phyloP scores from a whole-genome alignment of 106 monocot genomes.

The Dendrobium chrysotoxum region DNA sequence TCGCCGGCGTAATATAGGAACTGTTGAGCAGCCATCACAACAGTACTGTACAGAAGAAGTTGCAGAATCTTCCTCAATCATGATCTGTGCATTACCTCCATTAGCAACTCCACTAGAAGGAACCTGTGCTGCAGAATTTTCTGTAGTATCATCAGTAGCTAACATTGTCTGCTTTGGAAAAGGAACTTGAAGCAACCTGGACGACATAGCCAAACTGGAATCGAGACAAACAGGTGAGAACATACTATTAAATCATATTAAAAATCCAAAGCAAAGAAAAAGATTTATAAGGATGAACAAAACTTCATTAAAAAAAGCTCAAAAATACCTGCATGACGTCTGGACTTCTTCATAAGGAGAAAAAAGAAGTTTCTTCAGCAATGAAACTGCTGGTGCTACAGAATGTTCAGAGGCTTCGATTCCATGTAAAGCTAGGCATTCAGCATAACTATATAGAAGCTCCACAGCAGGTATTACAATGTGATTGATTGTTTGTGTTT shows the following conservation, averaged over 20 bases:
- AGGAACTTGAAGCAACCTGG: slow-evolving; percentile 96
- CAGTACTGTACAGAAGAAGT: slow-evolving; percentile 94
- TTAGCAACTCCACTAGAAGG: slow-evolving; percentile 37
- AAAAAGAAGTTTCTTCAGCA: slow-evolving; percentile 83
- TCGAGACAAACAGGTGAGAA: background rate
- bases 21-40: slow-evolving; percentile 99
- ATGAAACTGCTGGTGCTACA: slow-evolving; percentile 69
- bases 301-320: background rate
- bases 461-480: slow-evolving; percentile 91
- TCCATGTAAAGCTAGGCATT: slow-evolving; percentile 76
- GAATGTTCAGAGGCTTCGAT: slow-evolving; percentile 43
- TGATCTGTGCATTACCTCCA: slow-evolving; percentile 57
- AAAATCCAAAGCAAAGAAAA: slow-evolving; percentile 4
- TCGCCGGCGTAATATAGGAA: slow-evolving; percentile 83
- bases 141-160: slow-evolving; percentile 64
- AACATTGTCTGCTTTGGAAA: slow-evolving; percentile 97
- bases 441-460: slow-evolving; percentile 97
- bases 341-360: slow-evolving; percentile 91
- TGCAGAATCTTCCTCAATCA: slow-evolving; percentile 87
- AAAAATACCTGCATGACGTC: slow-evolving; percentile 77
- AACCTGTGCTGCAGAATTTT: slow-evolving; percentile 35
- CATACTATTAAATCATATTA: background rate
- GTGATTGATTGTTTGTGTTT: slow-evolving; percentile 87
- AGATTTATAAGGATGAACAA: background rate
- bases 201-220: slow-evolving; percentile 95